Conservation (phyloP, 164 flowering plant genomes). For the Umbellularia californica region DNA sequence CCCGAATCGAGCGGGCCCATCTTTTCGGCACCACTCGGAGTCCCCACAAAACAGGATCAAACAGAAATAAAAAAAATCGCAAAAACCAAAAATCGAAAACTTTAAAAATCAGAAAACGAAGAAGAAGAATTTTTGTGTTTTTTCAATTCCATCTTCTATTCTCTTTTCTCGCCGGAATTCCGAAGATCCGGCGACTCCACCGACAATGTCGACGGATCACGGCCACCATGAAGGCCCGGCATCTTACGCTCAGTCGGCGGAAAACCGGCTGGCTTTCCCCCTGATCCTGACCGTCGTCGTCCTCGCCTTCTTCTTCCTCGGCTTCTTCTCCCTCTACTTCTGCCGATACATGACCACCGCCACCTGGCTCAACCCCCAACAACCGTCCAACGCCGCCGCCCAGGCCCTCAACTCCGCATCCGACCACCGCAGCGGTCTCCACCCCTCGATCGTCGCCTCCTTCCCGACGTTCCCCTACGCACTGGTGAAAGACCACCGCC, state of each 20-base stretch:
- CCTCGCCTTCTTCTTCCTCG: slow-evolving; percentile 49
- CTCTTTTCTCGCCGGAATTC: neutral
- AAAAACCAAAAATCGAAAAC: neutral
- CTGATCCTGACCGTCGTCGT: slow-evolving; percentile 44
- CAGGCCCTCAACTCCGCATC: neutral
- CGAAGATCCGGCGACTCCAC: slow-evolving; percentile 1
- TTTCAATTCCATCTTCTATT: neutral
- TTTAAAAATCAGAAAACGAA: neutral
- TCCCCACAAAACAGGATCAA: neutral
- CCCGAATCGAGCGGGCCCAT: neutral
- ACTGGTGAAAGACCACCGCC: slow-evolving; percentile 37
- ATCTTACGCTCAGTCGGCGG: slow-evolving; percentile 23
- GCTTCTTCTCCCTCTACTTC: slow-evolving; percentile 58
- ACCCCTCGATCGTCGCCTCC: slow-evolving; percentile 41
- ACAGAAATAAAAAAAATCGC: neutral
- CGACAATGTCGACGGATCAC: slow-evolving; percentile 22
- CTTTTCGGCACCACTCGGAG: neutral
- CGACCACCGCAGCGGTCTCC: slow-evolving; percentile 37
- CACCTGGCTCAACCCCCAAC: neutral
- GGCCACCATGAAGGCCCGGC: neutral
- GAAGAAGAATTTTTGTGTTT: neutral
- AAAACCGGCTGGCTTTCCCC: slow-evolving; percentile 18
- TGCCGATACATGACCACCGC: slow-evolving; percentile 35
- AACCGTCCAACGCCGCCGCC: neutral
- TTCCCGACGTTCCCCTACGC: slow-evolving; percentile 62